These are phyloP conservation scores for Scytalidium lignicola DNA, from an alignment of 2,329 filamentous ascomycete species.

Conservation along the genomic window DNA sequence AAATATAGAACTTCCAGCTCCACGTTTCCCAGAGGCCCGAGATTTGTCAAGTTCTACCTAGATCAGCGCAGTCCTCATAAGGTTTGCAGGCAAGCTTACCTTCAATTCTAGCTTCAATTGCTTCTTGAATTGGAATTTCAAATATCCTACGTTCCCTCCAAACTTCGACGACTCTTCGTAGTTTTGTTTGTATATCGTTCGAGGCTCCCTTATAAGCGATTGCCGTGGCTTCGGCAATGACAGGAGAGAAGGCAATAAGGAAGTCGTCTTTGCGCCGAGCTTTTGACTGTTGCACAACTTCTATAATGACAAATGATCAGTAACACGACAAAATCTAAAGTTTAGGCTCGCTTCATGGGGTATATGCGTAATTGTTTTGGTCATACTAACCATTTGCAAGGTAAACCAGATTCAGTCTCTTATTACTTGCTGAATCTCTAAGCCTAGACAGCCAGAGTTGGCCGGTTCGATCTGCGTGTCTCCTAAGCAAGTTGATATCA, in stretches of 20 bases:
- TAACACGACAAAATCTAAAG: constrained; percentile 8
- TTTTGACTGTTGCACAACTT: constrained; percentile 95
- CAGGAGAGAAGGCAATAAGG: constrained; percentile 80
- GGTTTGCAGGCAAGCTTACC: constrained; percentile 46
- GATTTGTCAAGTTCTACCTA: constrained; percentile 56
- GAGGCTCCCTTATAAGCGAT: constrained; percentile 88
- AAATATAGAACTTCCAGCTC: constrained; percentile 67
- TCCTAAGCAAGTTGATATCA: constrained; percentile 46
- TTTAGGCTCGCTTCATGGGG: constrained; percentile 1
- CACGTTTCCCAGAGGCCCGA: constrained; percentile 46
- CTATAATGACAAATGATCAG: constrained; percentile 40
- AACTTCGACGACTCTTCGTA: constrained; percentile 86
- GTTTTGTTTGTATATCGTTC: constrained; percentile 79
- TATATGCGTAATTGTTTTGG: background rate
- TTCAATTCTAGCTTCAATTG: constrained; percentile 73
- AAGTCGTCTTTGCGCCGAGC: constrained; percentile 91
- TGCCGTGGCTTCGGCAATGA: constrained; percentile 85
- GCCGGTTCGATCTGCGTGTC: constrained; percentile 87
- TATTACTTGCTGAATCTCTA: constrained; percentile 79
- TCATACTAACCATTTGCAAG: constrained; percentile 77
- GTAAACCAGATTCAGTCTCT: constrained; percentile 87
- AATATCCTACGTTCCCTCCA: constrained; percentile 89
- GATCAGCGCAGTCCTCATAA: constrained; percentile 4
- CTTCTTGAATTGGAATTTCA: constrained; percentile 70
- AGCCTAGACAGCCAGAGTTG: constrained; percentile 87